Evolutionary conservation across 768 basidiomycete species (phyloP).

Genomic region (Aureoboletus auriporus): DNA sequence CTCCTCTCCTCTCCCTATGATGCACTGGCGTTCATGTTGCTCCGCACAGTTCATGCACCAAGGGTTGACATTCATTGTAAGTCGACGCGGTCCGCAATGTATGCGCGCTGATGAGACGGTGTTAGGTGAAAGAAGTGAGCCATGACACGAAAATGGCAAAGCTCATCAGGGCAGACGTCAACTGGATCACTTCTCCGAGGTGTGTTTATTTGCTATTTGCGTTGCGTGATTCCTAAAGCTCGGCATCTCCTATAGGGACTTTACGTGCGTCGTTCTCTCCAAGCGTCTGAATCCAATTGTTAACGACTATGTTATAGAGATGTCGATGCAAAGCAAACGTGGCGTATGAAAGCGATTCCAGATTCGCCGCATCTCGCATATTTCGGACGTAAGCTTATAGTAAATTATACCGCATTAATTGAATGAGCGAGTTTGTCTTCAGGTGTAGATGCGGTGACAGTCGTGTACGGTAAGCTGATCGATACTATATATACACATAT

Average conservation of each 20-base stretch:
- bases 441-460: slow-evolving; percentile 63
- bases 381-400: slow-evolving; percentile 61
- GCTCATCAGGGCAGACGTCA: slow-evolving; percentile 71
- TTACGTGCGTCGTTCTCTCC: slow-evolving; percentile 48
- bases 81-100: slow-evolving; percentile 12
- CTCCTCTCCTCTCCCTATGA: slow-evolving; percentile 16
- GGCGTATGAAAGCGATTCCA: slow-evolving; percentile 65
- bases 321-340: slow-evolving; percentile 72
- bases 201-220: slow-evolving; percentile 17
- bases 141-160: slow-evolving; percentile 75
- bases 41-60: slow-evolving; percentile 76
- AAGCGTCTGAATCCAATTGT: not conserved
- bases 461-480: slow-evolving; percentile 65
- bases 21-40: slow-evolving; percentile 1
- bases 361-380: slow-evolving; percentile 52
- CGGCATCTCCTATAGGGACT: slow-evolving; percentile 47
- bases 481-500: not conserved
- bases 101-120: slow-evolving; percentile 3
- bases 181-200: slow-evolving; percentile 78
- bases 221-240: not conserved
- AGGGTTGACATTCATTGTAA: slow-evolving; percentile 74
- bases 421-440: not conserved
- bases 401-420: not conserved
- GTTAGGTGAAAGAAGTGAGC: slow-evolving; percentile 70
- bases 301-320: slow-evolving; percentile 42